Conservation (phyloP, 495 filamentous ascomycete species). For the Staphylotrichum longicolle region DNA sequence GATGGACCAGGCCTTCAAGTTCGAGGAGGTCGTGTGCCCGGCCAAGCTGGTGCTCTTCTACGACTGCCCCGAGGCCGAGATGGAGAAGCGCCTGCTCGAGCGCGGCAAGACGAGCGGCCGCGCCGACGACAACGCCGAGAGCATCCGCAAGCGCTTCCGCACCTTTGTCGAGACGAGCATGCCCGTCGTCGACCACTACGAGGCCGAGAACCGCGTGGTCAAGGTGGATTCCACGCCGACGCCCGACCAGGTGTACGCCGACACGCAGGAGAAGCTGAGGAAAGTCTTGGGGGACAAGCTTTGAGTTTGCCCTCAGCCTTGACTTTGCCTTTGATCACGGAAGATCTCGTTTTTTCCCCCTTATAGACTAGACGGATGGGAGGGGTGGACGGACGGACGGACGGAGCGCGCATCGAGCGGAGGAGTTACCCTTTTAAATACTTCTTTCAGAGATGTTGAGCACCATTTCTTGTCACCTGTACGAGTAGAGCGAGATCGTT, state of each 20-base stretch:
- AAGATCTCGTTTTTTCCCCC: neutral
- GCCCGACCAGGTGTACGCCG: slow-evolving; percentile 72
- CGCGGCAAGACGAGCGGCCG: slow-evolving; percentile 89
- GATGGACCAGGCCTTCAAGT: slow-evolving; percentile 92
- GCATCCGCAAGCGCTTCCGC: slow-evolving; percentile 91
- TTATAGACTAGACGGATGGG: slow-evolving; percentile 5
- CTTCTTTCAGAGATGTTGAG: neutral
- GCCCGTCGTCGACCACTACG: slow-evolving; percentile 89
- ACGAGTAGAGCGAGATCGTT: slow-evolving; percentile 6
- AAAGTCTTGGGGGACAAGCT: slow-evolving; percentile 38
- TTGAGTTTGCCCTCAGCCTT: slow-evolving; percentile 6
- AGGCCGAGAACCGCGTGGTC: slow-evolving; percentile 72
- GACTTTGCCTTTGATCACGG: neutral
- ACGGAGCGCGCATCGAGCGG: slow-evolving; percentile 17
- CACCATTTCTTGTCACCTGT: slow-evolving; percentile 1
- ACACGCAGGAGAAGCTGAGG: slow-evolving; percentile 52
- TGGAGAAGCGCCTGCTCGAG: slow-evolving; percentile 79
- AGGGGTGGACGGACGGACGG: neutral
- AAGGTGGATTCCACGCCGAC: slow-evolving; percentile 64
- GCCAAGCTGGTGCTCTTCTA: slow-evolving; percentile 84
- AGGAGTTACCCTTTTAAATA: neutral
- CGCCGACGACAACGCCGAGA: slow-evolving; percentile 90
- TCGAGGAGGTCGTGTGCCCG: slow-evolving; percentile 83
- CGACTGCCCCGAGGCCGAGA: slow-evolving; percentile 83
- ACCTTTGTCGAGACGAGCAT: slow-evolving; percentile 94